These are phyloP conservation scores for Agarophyton chilense DNA, from an alignment of 23 red algal genomes.

Conservation along the genomic window DNA sequence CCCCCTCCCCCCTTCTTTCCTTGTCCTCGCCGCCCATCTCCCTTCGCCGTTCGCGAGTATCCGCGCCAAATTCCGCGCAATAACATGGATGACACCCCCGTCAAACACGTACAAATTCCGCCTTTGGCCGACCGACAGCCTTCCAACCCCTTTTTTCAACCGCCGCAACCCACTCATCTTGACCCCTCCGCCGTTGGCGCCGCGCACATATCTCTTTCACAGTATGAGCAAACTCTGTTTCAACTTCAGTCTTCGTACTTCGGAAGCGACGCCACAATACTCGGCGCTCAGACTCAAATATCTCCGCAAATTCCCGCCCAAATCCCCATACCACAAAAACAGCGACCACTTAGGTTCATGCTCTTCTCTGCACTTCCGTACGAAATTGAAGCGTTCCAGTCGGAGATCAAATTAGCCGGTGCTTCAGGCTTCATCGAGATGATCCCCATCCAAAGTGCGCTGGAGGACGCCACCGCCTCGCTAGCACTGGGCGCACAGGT, in stretches of 20 bases:
- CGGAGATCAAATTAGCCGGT: slow-evolving; percentile 17
- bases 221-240: too few relatives aligned
- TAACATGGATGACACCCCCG: neutral
- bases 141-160: neutral
- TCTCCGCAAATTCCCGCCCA: neutral
- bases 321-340: neutral
- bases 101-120: neutral
- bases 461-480: slow-evolving; percentile 38
- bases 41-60: too few relatives aligned
- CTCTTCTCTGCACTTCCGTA: slow-evolving; percentile 37
- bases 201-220: too few relatives aligned
- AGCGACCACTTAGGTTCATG: neutral
- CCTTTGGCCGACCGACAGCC: neutral
- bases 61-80: too few relatives aligned
- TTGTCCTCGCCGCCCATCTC: neutral
- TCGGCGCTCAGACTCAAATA: too few relatives aligned
- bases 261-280: too few relatives aligned
- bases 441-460: slow-evolving; percentile 5
- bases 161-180: neutral
- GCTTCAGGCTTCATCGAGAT: slow-evolving; percentile 26
- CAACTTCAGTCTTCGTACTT: too few relatives aligned
- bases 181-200: too few relatives aligned
- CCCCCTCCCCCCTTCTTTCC: neutral
- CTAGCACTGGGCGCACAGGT: slow-evolving; percentile 44
- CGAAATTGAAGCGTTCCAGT: slow-evolving; percentile 40